These are phyloP conservation scores for Entrophospora sp. DNA, from an alignment of 192 early-diverging fungal species.

Conservation along the genomic window DNA sequence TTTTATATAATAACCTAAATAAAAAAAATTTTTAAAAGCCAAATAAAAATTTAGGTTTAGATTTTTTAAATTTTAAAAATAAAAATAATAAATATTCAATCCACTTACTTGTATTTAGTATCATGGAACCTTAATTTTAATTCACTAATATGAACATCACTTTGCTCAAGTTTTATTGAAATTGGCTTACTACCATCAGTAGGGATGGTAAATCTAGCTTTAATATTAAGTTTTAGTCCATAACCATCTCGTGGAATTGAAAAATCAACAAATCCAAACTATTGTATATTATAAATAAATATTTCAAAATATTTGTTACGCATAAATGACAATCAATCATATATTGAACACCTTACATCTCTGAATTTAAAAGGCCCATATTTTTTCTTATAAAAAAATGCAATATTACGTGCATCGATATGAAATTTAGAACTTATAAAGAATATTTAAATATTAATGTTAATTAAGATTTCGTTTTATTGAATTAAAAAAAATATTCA, in stretches of 20 bases:
- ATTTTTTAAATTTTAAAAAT: neutral
- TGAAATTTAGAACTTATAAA: slow-evolving; percentile 26
- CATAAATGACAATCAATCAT: neutral
- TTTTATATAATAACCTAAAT: slow-evolving; percentile 27
- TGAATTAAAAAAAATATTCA: neutral
- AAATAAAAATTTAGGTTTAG: neutral
- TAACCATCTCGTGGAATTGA: slow-evolving; percentile 30
- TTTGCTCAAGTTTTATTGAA: slow-evolving; percentile 26
- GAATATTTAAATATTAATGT: neutral
- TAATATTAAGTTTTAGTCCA: slow-evolving; percentile 21
- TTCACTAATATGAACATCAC: slow-evolving; percentile 29
- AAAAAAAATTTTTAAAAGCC: neutral
- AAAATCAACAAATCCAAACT: slow-evolving; percentile 36
- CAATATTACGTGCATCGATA: slow-evolving; percentile 43
- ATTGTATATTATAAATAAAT: too few relatives aligned
- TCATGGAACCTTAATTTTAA: slow-evolving; percentile 35
- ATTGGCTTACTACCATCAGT: slow-evolving; percentile 16
- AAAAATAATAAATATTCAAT: neutral
- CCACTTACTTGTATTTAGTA: slow-evolving; percentile 38
- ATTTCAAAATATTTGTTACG: neutral
- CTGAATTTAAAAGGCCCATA: slow-evolving; percentile 37
- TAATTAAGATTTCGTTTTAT: neutral
- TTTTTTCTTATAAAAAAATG: slow-evolving; percentile 45
- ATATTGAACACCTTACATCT: slow-evolving; percentile 21
- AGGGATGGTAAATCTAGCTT: neutral